phyloP scores from a whole-genome alignment of 148 eudicot species.

The Vaccinium darrowii region DNA sequence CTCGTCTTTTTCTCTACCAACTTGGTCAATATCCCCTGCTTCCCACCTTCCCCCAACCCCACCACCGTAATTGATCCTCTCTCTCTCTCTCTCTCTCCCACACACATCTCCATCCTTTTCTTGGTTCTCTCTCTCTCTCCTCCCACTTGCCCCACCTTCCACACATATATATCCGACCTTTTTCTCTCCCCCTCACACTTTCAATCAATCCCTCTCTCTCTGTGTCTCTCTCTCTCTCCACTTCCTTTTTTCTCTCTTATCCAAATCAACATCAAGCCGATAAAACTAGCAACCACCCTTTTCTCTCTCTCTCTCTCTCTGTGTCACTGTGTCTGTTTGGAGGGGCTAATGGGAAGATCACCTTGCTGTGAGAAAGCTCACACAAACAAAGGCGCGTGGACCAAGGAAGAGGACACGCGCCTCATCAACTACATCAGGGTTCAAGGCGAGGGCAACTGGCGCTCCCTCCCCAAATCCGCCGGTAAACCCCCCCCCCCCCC shows the following conservation, averaged over 20 bases:
- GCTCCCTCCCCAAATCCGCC: conserved; percentile 86
- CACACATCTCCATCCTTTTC: background rate
- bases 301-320: background rate
- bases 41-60: background rate
- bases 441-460: conserved; percentile 93
- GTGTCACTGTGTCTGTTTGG: background rate
- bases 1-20: conserved; percentile 35
- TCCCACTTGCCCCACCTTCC: background rate
- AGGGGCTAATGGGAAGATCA: conserved; percentile 53
- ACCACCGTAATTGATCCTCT: background rate
- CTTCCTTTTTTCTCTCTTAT: background rate
- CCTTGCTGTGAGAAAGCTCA: conserved; percentile 95
- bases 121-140: background rate
- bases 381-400: conserved; percentile 93
- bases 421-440: conserved; percentile 63
- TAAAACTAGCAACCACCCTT: background rate
- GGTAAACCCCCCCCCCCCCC: conserved; percentile 38
- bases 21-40: conserved; percentile 23
- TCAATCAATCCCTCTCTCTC: background rate
- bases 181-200: conserved; percentile 10
- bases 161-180: background rate
- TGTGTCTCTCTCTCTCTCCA: too few species aligned
- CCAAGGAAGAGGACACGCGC: conserved; percentile 80
- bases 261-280: background rate
- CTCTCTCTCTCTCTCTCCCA: background rate